Conservation (phyloP, 192 early-diverging fungal species). For the Gaertneriomyces semiglobifer region DNA sequence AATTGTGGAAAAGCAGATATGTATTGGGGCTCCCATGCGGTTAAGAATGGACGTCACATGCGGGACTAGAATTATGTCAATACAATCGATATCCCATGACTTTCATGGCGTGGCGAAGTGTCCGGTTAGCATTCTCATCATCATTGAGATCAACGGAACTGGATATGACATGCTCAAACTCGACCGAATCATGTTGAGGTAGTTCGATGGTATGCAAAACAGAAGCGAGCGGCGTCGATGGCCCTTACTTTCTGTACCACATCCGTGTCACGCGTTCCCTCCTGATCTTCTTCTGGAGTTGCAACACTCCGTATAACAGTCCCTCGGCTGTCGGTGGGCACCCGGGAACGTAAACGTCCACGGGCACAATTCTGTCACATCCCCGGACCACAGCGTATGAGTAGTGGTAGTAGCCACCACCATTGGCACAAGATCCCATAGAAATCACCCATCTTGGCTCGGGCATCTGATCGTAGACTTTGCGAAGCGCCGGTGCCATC, state of each 20-base stretch:
- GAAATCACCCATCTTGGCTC: constrained; percentile 98
- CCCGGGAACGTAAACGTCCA: constrained; percentile 90
- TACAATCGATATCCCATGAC: no score
- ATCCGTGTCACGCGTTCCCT: constrained; percentile 53
- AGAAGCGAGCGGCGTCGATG: neutral
- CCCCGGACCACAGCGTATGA: constrained; percentile 93
- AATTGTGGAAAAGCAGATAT: no score
- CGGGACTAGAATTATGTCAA: no score
- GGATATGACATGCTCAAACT: no score
- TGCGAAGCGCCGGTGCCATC: constrained; percentile 87
- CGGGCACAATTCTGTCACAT: constrained; percentile 92
- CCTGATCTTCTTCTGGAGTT: constrained; percentile 98
- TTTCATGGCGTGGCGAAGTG: no score
- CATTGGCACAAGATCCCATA: constrained; percentile 97
- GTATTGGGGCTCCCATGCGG: no score
- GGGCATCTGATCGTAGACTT: constrained; percentile 85
- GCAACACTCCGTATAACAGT: constrained; percentile 92
- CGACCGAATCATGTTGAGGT: no score
- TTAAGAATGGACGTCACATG: no score
- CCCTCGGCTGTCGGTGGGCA: constrained; percentile 97
- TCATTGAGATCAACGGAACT: no score
- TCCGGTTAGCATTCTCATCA: no score
- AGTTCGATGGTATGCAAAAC: no score
- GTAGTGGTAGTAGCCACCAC: constrained; percentile 99
- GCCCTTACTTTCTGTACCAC: constrained; percentile 48